Evolutionary conservation across 1,284 basidiomycete genomes (phyloP).

Genomic region (Irpex sp.): DNA sequence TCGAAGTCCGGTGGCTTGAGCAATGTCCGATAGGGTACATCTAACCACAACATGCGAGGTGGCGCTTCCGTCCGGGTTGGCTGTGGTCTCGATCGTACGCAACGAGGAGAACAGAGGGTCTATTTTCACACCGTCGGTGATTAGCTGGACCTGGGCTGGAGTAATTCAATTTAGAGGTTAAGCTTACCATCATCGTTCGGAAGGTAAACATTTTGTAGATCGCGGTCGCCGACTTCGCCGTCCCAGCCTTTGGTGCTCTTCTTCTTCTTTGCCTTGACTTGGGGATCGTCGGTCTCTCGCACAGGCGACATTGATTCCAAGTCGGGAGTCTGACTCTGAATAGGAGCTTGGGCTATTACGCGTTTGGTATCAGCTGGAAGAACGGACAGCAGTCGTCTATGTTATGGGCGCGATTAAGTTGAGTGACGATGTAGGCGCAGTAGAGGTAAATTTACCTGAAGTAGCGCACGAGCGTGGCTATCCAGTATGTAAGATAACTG

Average conservation of each 20-base stretch:
- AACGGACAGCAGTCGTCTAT: conserved; percentile 55
- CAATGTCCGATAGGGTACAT: conserved; percentile 71
- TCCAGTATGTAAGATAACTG: conserved; percentile 93
- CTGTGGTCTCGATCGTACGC: conserved; percentile 52
- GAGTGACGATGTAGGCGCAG: conserved; percentile 6
- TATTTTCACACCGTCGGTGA: not conserved
- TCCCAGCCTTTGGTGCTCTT: conserved; percentile 66
- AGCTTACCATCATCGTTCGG: conserved; percentile 21
- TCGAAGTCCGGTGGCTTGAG: conserved; percentile 77
- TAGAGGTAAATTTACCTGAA: conserved; percentile 46
- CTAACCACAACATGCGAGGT: conserved; percentile 60
- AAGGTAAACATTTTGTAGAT: conserved; percentile 15
- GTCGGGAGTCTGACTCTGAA: conserved; percentile 27
- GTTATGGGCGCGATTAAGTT: conserved; percentile 7
- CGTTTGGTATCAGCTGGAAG: conserved; percentile 49
- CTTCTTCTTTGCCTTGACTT: conserved; percentile 30
- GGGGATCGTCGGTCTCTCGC: conserved; percentile 33
- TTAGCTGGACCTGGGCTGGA: not conserved
- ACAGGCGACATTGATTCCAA: conserved; percentile 31
- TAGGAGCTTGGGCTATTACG: conserved; percentile 30
- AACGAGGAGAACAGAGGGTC: conserved; percentile 39
- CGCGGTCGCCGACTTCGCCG: conserved; percentile 42
- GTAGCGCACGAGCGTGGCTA: conserved; percentile 79
- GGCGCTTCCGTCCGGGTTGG: conserved; percentile 61
- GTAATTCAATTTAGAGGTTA: conserved; percentile 13